Evolutionary conservation across 2,329 filamentous ascomycete species (phyloP), one percentile per base, ranked within the genome.

Genomic region (Claviceps maximensis): DNA sequence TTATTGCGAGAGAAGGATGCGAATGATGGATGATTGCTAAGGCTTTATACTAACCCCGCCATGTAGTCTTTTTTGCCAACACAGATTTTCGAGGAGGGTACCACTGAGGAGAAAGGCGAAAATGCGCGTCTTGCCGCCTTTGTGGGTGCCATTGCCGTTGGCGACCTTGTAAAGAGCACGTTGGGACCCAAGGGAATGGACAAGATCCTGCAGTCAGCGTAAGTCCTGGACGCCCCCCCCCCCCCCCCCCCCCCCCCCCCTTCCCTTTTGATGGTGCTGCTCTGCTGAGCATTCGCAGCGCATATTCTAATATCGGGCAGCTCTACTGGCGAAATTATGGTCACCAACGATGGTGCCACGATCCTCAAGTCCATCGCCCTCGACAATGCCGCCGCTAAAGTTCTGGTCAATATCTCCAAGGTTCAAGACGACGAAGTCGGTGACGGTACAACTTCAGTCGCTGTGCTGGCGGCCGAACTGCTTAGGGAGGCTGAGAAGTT

Each of bases 41-140:
- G 42, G 50, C 36, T 21, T 21, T 46, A 38, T 58, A 55, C 58
- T 64, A 57, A 63, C 55, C 50, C 21, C 41, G 57, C 49, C 58
- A 60, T 21, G 1, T 56, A 71, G 69, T 84, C 80, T 62, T 84
- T 84, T 71, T 93, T 89, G 74, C 90, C 91, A 65, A 95, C 89
- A 58, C 91, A 97, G 74, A 97, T 97, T 77, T 97, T 97, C 73
- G 88, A 89, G 65, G 89, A 96, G 71, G 90, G 94, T 69, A 93
- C 94, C 61, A 93, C 86, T 54, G 89, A 97, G 74, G 91, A 97
- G 76, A 97, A 95, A 76, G 93, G 93, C 64, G 91, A 97, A 76
- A 97, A 97, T 86, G 91, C 93, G 65, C 89, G 91, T 80, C 85
- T 97, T 62, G 86, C 89, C n/a, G 91, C 91, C 59, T 98, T 98